Conservation (phyloP, 371 early-diverging fungal genomes). For the Actinomortierella ambigua region DNA sequence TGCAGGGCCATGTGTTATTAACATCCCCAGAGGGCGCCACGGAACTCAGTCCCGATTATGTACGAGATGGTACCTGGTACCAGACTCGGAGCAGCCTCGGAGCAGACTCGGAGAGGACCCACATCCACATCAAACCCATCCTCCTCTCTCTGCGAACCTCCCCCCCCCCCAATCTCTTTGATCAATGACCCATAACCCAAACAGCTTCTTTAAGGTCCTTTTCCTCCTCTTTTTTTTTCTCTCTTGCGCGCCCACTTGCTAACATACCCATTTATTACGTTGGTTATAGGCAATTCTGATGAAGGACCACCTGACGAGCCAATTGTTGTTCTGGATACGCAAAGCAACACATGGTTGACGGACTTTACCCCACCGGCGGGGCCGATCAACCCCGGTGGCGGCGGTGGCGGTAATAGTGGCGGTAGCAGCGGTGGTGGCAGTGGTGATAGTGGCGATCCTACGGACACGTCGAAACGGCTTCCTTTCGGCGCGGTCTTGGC, state of each 20-base stretch:
- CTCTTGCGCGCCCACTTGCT: neutral
- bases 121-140: too few relatives aligned
- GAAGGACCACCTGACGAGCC: constrained; percentile 7
- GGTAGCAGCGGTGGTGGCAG: neutral
- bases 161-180: too few relatives aligned
- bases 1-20: too few relatives aligned
- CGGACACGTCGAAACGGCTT: neutral
- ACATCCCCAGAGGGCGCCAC: too few relatives aligned
- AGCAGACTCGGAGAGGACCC: too few relatives aligned
- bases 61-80: too few relatives aligned
- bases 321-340: constrained; percentile 19
- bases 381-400: neutral
- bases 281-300: constrained; percentile 16
- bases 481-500: constrained; percentile 18
- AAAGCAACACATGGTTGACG: constrained; percentile 31
- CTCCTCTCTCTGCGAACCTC: too few relatives aligned
- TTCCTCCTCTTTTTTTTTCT: neutral
- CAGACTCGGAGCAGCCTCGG: too few relatives aligned
- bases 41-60: too few relatives aligned
- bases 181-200: too few relatives aligned
- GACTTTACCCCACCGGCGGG: neutral
- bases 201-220: too few relatives aligned
- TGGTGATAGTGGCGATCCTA: neutral
- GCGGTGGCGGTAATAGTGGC: neutral
- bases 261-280: neutral